These are phyloP conservation scores for Dictyostelium discoideum DNA, from an alignment of 78 protist genomes.

Conservation along the genomic window DNA sequence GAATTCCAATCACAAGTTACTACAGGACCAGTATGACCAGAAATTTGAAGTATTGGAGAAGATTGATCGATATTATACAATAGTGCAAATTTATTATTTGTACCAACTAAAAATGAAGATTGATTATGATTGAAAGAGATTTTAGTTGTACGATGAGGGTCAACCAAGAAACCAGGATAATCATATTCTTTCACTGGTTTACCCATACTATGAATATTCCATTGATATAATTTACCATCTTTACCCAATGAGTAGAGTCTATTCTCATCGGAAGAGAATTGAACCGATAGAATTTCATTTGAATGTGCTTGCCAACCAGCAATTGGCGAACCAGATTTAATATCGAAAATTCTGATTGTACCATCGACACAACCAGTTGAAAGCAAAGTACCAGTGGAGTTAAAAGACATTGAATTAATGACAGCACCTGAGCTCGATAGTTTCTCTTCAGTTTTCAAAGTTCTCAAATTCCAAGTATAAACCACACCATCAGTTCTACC, in stretches of 20 bases:
- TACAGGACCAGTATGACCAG: constrained; percentile 68
- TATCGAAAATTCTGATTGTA: constrained; percentile 55
- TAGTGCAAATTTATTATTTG: constrained; percentile 49
- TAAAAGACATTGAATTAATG: constrained; percentile 54
- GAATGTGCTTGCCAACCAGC: constrained; percentile 77
- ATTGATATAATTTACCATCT: constrained; percentile 49
- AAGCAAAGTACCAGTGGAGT: constrained; percentile 40
- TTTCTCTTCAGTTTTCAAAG: constrained; percentile 65
- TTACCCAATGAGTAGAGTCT: constrained; percentile 51
- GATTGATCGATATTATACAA: constrained; percentile 50
- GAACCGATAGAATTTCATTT: constrained; percentile 46
- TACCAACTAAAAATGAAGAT: constrained; percentile 50
- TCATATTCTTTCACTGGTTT: constrained; percentile 64
- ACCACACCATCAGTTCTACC: constrained; percentile 45
- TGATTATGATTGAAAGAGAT: constrained; percentile 50
- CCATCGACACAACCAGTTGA: constrained; percentile 78
- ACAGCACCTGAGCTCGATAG: constrained; percentile 31
- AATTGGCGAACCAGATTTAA: neutral
- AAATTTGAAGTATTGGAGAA: constrained; percentile 18
- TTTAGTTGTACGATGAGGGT: constrained; percentile 62
- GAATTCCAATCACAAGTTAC: constrained; percentile 70
- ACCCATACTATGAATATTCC: constrained; percentile 68
- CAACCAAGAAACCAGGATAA: constrained; percentile 69
- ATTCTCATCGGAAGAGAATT: constrained; percentile 39
- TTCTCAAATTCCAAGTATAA: constrained; percentile 67